Evolutionary conservation across 1,139 yeast genomes (phyloP), one percentile per base, ranked within the genome.

Genomic region (Taphrina betulina): DNA sequence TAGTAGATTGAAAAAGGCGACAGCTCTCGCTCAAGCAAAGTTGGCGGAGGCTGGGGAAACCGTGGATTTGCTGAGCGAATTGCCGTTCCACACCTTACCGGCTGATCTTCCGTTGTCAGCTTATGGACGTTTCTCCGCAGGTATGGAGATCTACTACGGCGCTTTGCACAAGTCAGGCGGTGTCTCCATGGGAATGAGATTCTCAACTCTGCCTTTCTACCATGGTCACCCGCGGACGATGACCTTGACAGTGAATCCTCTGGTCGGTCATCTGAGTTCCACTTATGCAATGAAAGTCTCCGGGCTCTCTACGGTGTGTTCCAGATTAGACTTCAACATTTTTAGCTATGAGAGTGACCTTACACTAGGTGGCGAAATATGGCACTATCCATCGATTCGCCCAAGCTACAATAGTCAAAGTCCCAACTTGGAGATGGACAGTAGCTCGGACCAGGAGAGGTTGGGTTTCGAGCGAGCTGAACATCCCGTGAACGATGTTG

Each of bases 91-190:
- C 12, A 19, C 12, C 5, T 16, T 33, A 17, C 54, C 54, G 2
- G 46, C 46, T 43, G 71, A 68, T 35, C 68, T 72, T 3, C 64
- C 63, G 70, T 72, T 62, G 69, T 73, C 59, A 73, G 78, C 14
- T 68, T 43, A 42, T 28, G 60, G 60, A 14, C 78, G 78, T 59
- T 76, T 83, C 1, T 82, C 92, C 0, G 64, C 88, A 0, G 98
- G 98, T 0, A 79, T 86, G 5, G 99, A 94, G 69, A 64, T 89
- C 8, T 94, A 95, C 90, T 85, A 86, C 63, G 96, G 96, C 0
- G 81, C 90, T 1, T 70, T 79, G 57, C 82, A 87, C 53, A 83
- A 88, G 78, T 56, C 57, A 5, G 57, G 51, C 0, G 76, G 76
- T 1, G 58, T 92, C 20, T 86, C 96, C 0, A 80, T 95, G 0